Percentiles rank a stretch among this genome's conserved stretches.
Conservation (phyloP, 257 asterid species). For the Solanum appendiculatum region DNA sequence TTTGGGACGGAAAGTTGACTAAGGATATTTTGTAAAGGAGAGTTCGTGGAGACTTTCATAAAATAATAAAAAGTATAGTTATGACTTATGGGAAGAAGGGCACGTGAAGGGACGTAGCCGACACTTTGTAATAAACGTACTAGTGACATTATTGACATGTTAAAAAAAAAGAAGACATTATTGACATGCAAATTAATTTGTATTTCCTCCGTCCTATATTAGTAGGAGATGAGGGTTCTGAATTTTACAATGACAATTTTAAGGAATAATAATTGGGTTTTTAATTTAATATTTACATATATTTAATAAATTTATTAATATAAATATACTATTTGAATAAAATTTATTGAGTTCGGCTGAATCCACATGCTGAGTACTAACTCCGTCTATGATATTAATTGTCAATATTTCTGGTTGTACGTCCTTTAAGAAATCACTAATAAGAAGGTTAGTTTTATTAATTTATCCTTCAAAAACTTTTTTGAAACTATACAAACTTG, state of each 20-base stretch:
- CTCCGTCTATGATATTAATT: too few relatives aligned
- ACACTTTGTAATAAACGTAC: conserved; percentile 17
- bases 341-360: neutral
- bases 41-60: conserved; percentile 3
- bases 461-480: neutral
- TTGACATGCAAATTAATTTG: neutral
- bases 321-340: neutral
- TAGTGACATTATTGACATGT: neutral
- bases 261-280: too few relatives aligned
- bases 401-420: neutral
- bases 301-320: too few relatives aligned
- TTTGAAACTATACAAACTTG: neutral
- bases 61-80: conserved; percentile 7
- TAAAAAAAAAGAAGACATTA: neutral
- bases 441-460: too few relatives aligned
- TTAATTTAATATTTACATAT: too few relatives aligned
- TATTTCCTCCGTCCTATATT: too few relatives aligned
- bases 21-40: neutral
- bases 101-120: conserved; percentile 43
- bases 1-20: neutral
- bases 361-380: accelerated
- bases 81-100: conserved; percentile 6
- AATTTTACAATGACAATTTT: too few relatives aligned
- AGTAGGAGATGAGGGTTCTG: too few relatives aligned
- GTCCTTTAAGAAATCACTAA: neutral